These are phyloP conservation scores for Leucosporidium yakuticum DNA, from an alignment of 768 basidiomycete species.

Conservation along the genomic window DNA sequence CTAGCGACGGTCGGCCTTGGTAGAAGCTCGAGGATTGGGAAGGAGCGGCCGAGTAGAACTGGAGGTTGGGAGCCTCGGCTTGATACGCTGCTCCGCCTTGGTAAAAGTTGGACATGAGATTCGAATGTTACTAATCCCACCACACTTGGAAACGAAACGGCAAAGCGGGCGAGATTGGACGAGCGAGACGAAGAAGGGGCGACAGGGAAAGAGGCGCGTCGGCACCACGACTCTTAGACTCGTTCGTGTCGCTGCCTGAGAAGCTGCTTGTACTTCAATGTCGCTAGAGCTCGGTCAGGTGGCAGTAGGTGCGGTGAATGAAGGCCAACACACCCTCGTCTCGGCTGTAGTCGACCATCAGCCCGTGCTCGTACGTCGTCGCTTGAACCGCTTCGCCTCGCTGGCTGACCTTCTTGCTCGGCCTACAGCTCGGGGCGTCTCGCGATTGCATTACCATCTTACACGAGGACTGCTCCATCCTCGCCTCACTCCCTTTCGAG, in stretches of 20 bases:
- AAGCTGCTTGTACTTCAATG: too few species aligned
- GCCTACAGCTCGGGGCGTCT: not conserved
- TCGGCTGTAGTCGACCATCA: not conserved
- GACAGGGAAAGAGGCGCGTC: too few species aligned
- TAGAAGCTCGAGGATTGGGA: slow-evolving; percentile 25
- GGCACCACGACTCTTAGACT: too few species aligned
- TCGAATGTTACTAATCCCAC: too few species aligned
- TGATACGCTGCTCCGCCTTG: not conserved
- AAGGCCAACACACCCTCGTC: too few species aligned
- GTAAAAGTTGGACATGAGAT: slow-evolving; percentile 4
- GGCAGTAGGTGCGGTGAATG: too few species aligned
- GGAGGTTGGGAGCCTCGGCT: slow-evolving; percentile 21
- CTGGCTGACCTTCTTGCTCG: not conserved
- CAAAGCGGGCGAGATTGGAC: too few species aligned
- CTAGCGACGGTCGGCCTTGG: slow-evolving; percentile 15
- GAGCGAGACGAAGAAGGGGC: too few species aligned
- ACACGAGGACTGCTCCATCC: not conserved
- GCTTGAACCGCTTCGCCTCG: not conserved
- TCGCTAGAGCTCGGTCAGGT: too few species aligned
- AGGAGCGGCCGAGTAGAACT: slow-evolving; percentile 31
- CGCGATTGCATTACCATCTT: not conserved
- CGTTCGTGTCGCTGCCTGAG: too few species aligned
- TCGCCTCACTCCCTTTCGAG: slow-evolving; percentile 8
- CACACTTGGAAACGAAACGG: too few species aligned
- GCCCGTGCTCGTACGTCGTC: not conserved